phyloP scores from a whole-genome alignment of 2,329 filamentous ascomycete genomes.

The Fusarium sp. region DNA sequence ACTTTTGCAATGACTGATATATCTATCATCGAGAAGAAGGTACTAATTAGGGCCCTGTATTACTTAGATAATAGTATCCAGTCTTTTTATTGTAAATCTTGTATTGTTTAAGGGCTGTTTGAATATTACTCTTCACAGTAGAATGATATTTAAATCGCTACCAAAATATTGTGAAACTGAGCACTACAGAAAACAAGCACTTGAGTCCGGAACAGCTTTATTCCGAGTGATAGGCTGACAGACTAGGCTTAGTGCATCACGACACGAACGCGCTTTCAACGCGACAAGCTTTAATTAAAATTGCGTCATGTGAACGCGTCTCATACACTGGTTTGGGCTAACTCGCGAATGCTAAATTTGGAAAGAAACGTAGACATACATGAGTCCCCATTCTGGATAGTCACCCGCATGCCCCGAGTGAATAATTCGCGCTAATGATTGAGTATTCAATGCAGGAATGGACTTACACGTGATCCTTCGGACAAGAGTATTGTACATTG shows the following conservation, averaged over 20 bases:
- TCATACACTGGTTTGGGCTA: not conserved
- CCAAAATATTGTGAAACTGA: rapidly evolving
- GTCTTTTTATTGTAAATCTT: not conserved
- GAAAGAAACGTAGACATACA: not conserved
- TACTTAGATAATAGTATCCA: rapidly evolving
- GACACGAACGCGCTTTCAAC: not conserved
- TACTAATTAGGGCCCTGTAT: not conserved
- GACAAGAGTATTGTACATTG: not conserved
- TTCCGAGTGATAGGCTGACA: rapidly evolving
- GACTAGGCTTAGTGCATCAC: not conserved
- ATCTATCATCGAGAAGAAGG: rapidly evolving
- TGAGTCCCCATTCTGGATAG: not conserved
- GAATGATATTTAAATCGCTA: rapidly evolving
- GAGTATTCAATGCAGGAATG: not conserved
- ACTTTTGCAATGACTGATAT: not conserved
- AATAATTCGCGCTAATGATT: not conserved
- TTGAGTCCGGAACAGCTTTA: not conserved
- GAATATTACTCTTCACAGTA: not conserved
- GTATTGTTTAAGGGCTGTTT: not conserved
- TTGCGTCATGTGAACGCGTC: not conserved
- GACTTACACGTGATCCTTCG: not conserved
- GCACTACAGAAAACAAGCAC: rapidly evolving
- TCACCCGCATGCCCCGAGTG: not conserved
- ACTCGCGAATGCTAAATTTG: not conserved
- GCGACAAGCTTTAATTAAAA: not conserved